Evolutionary conservation across 371 early-diverging fungal genomes (phyloP).

Genomic region (Mucor indicus): DNA sequence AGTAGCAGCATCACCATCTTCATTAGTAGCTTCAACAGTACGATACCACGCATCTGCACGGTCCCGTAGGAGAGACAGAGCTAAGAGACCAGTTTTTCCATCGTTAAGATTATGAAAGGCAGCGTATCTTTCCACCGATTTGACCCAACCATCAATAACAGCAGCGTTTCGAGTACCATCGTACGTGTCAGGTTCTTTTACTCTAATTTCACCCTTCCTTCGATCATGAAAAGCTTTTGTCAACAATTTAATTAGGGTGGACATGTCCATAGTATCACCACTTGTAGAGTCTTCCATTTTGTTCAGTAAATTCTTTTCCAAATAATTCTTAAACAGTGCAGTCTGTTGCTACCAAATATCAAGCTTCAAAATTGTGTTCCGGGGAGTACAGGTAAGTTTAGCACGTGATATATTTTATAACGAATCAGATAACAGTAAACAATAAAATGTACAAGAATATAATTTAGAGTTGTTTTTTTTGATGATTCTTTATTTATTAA

Average conservation of each 20-base stretch:
- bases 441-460: too few species aligned
- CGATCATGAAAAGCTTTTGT: background rate
- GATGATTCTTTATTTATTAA: too few species aligned
- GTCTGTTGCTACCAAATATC: slow-evolving; percentile 3
- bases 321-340: too few species aligned
- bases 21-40: background rate
- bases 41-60: slow-evolving; percentile 2
- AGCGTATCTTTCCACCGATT: background rate
- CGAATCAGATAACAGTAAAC: too few species aligned
- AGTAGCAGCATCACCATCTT: background rate
- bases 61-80: background rate
- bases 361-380: too few species aligned
- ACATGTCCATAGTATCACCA: background rate
- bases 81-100: background rate
- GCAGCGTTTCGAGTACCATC: background rate
- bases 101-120: background rate
- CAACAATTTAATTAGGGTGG: background rate
- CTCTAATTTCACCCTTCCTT: background rate
- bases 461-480: too few species aligned
- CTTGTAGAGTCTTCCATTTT: background rate
- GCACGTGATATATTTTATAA: too few species aligned
- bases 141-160: slow-evolving; percentile 3
- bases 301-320: background rate
- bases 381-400: too few species aligned
- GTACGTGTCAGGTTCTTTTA: background rate